Base-by-base conservation (phyloP, 148 eudicot genomes). In the Pouteria glomerata region DNA sequence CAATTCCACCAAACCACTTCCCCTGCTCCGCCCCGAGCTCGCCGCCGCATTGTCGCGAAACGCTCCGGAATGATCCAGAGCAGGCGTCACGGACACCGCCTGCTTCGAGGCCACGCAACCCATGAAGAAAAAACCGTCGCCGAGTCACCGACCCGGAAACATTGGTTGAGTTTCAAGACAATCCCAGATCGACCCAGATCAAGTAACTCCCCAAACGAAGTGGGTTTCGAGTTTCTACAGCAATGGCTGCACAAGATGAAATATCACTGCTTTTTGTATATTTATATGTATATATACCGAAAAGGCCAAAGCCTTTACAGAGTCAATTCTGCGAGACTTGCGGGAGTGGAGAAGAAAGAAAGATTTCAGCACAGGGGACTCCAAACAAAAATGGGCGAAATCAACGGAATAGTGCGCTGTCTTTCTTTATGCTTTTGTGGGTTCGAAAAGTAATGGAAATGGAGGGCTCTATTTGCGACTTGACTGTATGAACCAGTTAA, bases 31-130 rank as follows among this genome's bases (percentile, higher is more conserved):
- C 33, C 88, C 85, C 48, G 93, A 86, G 34, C 73, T 73, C 14
- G 48, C 58, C 45, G 19, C 81, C 51, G 67, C 85, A 83, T 73
- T 86, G 78, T 83, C 87, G 37, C 77, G 68, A 41, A 87, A 77
- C 19, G 73, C 82, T 1, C 88, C 90, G 74, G 98, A 88, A 18
- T 85, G 83, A 57, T 94, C 97, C 33, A 80, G 3, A 10, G 98
- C 91, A 19, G 98, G 98, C 48, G 98, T 89, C 48, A 94, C 96
- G 8, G 95, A 80, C 35, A 89, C 98, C 3, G 93, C 77, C 41
- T 90, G 90, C 81, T 94, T 94, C 23, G 96, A 87, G 44, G 90
- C 71, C 81, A 89, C 97, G 82, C 98, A 94, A 33, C 98, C 98
- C 98, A 94, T 93, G 47, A n/a, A 35, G 21, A 64, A 74, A 39